phyloP scores from a whole-genome alignment of 371 early-diverging fungal species.

The Zancudomyces culisetae region DNA sequence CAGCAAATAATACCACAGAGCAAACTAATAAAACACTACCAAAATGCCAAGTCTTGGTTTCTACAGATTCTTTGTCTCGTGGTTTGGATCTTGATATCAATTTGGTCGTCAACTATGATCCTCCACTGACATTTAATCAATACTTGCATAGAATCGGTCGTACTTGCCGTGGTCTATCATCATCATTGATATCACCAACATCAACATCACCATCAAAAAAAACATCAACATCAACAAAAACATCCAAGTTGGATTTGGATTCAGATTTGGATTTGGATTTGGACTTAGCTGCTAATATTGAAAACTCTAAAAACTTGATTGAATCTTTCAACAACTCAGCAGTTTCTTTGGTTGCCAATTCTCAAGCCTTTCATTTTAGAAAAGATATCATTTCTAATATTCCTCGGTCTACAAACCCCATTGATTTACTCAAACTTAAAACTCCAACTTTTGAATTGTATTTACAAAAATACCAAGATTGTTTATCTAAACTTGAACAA shows the following conservation, averaged over 20 bases:
- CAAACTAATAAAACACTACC: not conserved
- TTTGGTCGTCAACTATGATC: conserved; percentile 86
- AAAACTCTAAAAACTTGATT: not conserved
- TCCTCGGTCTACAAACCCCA: not conserved
- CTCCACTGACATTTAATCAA: conserved; percentile 66
- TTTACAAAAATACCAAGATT: conserved; percentile 5
- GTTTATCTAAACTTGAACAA: not conserved
- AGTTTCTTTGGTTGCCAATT: not conserved
- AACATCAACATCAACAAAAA: conserved; percentile 31
- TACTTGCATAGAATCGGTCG: conserved; percentile 98
- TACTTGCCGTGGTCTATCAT: conserved; percentile 89
- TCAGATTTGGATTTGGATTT: not conserved
- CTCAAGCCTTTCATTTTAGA: conserved; percentile 2
- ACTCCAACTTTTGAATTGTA: conserved; percentile 8
- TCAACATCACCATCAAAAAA: conserved; percentile 70
- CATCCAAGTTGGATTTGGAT: not conserved
- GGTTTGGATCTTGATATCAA: conserved; percentile 84
- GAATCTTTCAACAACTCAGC: too few relatives aligned
- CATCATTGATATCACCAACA: conserved; percentile 71
- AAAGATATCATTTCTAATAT: too few relatives aligned
- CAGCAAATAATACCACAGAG: conserved; percentile 5
- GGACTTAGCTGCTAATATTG: conserved; percentile 5
- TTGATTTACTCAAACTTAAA: conserved; percentile 20
- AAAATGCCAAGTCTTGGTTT: conserved; percentile 40
- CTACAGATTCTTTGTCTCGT: conserved; percentile 86